Base-by-base conservation (phyloP, 768 basidiomycete genomes). In the Trametes elegans region DNA sequence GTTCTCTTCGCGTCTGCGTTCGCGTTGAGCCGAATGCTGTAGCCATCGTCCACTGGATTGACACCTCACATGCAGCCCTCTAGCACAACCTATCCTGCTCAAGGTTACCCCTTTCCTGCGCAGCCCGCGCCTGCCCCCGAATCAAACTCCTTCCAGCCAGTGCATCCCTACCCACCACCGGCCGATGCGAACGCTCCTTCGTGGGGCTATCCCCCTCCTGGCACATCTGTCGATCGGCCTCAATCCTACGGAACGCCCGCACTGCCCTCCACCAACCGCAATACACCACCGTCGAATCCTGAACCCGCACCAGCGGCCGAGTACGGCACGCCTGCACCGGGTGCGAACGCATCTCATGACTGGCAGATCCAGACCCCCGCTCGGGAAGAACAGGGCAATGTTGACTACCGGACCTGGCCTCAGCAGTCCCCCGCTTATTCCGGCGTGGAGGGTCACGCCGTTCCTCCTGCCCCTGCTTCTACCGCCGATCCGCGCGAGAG, bases 221-320 rank as follows among this genome's bases (percentile, higher is more conserved):
- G 53, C 31, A 66, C 59, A 62, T 70, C 54, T 63, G 71, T 63
- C 59, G 72, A 55, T 66, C 78, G 55, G 53, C 68, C 56, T 76
- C 64, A 81, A 73, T 62, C 82, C 67, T 68, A 73, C 72, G n/a
- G 71, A 5, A 55, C 57, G 42, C 48, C 62, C 66, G 73, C 77
- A 42, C 71, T 84, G 31, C 80, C 80, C 3, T 79, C 82, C 21
- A 79, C 80, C 55, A 71, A 73, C 19, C 78, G 82, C 26, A 70
- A 68, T 43, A 45, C 72, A 27, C 40, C 62, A 9, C 57, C 62
- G 28, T 40, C 57, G 21, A 59, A 49, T 36, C 53, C 49, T 38
- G 60, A 57, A 27, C 13, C 62, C 14, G 51, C 39, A 27, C 28
- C 46, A 23, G 49, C 48, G 28, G 43, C 59, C 47, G 62, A 57